phyloP scores from a whole-genome alignment of 371 early-diverging fungal genomes.

The Mortierella sp. region DNA sequence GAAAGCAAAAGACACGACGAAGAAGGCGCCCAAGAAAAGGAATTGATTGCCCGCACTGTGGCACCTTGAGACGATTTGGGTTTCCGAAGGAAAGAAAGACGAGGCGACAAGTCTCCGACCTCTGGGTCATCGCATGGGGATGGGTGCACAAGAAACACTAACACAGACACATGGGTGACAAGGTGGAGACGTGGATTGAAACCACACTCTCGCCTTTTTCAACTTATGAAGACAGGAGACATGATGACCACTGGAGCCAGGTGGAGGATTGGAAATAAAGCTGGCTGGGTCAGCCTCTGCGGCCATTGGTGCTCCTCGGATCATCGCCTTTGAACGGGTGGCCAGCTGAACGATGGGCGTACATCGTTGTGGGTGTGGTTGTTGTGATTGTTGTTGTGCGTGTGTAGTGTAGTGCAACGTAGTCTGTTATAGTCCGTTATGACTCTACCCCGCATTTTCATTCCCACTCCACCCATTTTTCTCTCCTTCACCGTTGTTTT shows the following conservation, averaged over 20 bases:
- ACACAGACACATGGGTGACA: neutral
- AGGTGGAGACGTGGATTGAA: neutral
- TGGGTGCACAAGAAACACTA: neutral
- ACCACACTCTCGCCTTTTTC: neutral
- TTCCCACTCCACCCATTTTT: neutral
- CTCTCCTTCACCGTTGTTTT: neutral
- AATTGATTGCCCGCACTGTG: neutral
- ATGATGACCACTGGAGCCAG: no score
- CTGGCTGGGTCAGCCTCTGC: no score
- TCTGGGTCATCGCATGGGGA: neutral
- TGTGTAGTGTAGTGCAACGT: no score
- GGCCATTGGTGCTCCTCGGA: no score
- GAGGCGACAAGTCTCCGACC: neutral
- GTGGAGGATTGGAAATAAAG: no score
- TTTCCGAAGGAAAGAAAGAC: neutral
- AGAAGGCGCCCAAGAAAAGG: neutral
- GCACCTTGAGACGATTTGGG: neutral
- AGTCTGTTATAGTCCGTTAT: no score
- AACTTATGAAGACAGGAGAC: no score
- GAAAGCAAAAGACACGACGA: neutral
- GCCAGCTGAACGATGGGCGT: neutral
- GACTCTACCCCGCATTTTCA: conserved; percentile 7
- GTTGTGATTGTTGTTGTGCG: neutral
- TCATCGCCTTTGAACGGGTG: no score
- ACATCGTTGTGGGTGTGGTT: neutral